These are phyloP conservation scores for Yarrowia yakushimensis DNA, from an alignment of 805 yeast genomes.

Conservation along the genomic window DNA sequence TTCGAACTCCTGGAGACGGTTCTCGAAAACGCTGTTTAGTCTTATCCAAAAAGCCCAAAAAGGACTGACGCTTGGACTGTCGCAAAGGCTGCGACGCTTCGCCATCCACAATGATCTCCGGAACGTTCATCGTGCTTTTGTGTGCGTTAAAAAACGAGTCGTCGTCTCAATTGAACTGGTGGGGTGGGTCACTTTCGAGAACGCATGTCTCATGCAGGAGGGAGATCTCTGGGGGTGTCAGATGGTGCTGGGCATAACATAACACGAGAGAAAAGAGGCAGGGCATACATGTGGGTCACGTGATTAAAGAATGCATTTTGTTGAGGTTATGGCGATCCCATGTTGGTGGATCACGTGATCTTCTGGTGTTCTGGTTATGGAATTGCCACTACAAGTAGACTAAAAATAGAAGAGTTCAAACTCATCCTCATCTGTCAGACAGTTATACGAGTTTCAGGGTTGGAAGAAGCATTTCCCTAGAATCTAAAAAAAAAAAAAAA, in stretches of 20 bases:
- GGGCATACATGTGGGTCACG: neutral
- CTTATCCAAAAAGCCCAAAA: slow-evolving; percentile 1
- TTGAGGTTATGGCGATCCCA: too few species aligned
- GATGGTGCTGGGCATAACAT: neutral
- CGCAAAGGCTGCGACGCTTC: neutral
- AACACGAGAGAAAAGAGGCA: neutral
- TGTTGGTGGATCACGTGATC: neutral
- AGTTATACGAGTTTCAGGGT: too few species aligned
- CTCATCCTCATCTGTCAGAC: too few species aligned
- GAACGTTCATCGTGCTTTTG: neutral
- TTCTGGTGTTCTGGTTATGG: too few species aligned
- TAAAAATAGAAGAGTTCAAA: too few species aligned
- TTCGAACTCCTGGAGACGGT: neutral
- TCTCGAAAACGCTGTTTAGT: neutral
- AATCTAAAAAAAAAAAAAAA: too few species aligned
- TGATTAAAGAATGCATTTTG: neutral
- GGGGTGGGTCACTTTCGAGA: neutral
- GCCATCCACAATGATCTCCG: slow-evolving; percentile 3
- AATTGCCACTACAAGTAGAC: too few species aligned
- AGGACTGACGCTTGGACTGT: neutral
- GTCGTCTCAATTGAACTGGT: too few species aligned
- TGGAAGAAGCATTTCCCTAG: too few species aligned
- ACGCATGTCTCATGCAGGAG: neutral
- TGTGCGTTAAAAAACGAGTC: neutral
- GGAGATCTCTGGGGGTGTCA: neutral